Evolutionary conservation across 306 rosid species (phyloP), one percentile per base, ranked within the genome.

Genomic region (Vigna hirtella): DNA sequence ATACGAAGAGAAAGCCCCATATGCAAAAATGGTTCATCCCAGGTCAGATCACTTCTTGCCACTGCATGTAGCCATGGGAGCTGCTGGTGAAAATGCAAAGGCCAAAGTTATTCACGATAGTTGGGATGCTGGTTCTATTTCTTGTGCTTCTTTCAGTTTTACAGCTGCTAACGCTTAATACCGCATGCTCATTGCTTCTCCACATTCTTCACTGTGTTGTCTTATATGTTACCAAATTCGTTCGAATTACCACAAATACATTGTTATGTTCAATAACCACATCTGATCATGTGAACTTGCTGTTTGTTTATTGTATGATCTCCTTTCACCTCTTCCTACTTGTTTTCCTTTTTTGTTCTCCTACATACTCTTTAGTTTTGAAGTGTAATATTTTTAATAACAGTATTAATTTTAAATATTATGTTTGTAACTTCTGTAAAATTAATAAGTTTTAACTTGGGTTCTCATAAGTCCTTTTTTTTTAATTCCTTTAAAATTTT

Each of bases 51-150:
- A 85, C 58, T 82, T 82, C 65, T 82, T 74, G 22, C 88, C 88
- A 57, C 71, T 82, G 77, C 86, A 82, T 76, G 88, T 85, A 45
- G 88, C 84, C 40, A 48, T 79, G 86, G 88, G 84, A 13, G 88
- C 88, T 13, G 88, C 86, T 14, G 88, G 88, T 32, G 86, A 82
- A 34, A 75, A 85, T 6, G 66, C 88, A 1, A 70, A 80, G 85
- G 82, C 87, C 70, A 61, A 51, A 43, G 57, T 84, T 72, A 15
- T 84, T 2, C 87, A 84, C 1, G 82, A 84, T 30, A 84, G 85
- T 71, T 84, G 85, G 87, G 85, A 77, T 52, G 82, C 34, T 72
- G 80, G 80, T 61, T 53, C 85, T 42, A 1, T 84, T 0, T 84
- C 87, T 66, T 84, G 81, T 73, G 85, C 87, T 8, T 80, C 85